A percentile compares a stretch with the other conserved stretches of the same genome.
These are phyloP conservation scores for Draba incana DNA, from an alignment of 345 rosid species.

Conservation along the genomic window DNA sequence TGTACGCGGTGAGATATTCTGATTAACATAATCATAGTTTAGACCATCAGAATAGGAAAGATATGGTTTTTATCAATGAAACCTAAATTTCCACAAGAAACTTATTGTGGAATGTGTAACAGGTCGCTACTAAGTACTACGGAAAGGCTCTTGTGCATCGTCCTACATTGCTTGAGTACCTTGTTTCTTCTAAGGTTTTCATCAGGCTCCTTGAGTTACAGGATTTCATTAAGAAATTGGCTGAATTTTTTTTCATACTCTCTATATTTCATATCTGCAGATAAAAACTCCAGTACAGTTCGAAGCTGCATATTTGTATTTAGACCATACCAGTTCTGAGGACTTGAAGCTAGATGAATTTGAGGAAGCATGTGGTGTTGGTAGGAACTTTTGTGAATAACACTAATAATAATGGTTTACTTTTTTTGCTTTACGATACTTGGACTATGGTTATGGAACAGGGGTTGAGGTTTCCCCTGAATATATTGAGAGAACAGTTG, in stretches of 20 bases:
- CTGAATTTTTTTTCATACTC: slow-evolving; percentile 12
- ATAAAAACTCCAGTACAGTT: slow-evolving; percentile 86
- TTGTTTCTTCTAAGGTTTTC: slow-evolving; percentile 70
- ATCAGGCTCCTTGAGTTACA: background rate
- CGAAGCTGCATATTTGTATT: slow-evolving; percentile 79
- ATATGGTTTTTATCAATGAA: background rate
- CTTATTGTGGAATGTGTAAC: slow-evolving; percentile 18
- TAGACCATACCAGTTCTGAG: slow-evolving; percentile 57
- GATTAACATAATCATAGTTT: too few species aligned
- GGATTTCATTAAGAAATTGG: too few species aligned
- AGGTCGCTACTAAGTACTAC: slow-evolving; percentile 90
- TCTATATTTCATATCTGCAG: slow-evolving; percentile 45
- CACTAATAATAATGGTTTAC: too few species aligned
- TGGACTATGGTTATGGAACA: slow-evolving; percentile 23
- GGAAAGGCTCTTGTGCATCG: slow-evolving; percentile 81
- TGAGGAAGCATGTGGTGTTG: slow-evolving; percentile 94
- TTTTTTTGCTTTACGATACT: too few species aligned
- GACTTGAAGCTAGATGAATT: slow-evolving; percentile 62
- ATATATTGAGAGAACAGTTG: slow-evolving; percentile 64
- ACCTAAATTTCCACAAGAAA: background rate
- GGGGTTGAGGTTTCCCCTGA: slow-evolving; percentile 82
- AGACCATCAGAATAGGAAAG: too few species aligned
- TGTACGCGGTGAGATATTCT: slow-evolving; percentile 64
- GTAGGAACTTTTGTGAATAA: slow-evolving; percentile 43
- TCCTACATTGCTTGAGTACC: slow-evolving; percentile 62